Evolutionary conservation across 768 basidiomycete species (phyloP).

Genomic region (Agrocybe praecox): DNA sequence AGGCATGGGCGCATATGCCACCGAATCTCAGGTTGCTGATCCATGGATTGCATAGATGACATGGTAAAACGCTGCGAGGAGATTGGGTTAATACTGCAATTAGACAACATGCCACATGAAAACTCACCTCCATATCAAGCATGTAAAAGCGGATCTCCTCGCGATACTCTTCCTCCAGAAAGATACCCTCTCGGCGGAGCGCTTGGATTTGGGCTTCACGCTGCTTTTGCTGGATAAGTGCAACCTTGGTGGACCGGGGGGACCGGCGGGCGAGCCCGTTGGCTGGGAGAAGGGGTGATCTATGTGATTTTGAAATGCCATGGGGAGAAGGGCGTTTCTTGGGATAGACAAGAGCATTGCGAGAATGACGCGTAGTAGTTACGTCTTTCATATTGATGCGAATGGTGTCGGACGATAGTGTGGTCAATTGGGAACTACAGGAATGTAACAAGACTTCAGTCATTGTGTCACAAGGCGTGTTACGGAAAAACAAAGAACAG

Average conservation of each 20-base stretch:
- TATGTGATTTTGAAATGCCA: conserved; percentile 72
- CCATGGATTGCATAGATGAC: conserved; percentile 95
- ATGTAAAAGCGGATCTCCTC: conserved; percentile 94
- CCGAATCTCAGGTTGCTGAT: conserved; percentile 97
- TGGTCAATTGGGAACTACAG: conserved; percentile 46
- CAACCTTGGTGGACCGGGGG: conserved; percentile 66
- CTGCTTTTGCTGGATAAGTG: conserved; percentile 64
- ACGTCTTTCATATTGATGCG: conserved; percentile 78
- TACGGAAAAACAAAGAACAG: conserved; percentile 21
- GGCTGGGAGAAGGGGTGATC: conserved; percentile 53
- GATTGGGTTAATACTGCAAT: conserved; percentile 16
- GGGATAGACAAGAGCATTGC: conserved; percentile 69
- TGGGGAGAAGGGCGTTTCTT: conserved; percentile 87
- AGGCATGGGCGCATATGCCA: conserved; percentile 99
- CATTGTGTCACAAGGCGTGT: conserved; percentile 24
- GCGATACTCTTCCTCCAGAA: conserved; percentile 94
- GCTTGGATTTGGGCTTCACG: conserved; percentile 71
- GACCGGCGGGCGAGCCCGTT: conserved; percentile 58
- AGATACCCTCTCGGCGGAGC: conserved; percentile 69
- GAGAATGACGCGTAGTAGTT: conserved; percentile 59
- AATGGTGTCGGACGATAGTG: conserved; percentile 43
- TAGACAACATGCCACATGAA: conserved; percentile 9
- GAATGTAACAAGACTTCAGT: conserved; percentile 24
- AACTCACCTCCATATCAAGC: conserved; percentile 97
- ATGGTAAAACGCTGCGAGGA: conserved; percentile 72